A percentile compares a stretch with the other conserved stretches of the same genome.
Evolutionary conservation across 78 protist genomes (phyloP).

Genomic region (Dictyostelium purpureum): DNA sequence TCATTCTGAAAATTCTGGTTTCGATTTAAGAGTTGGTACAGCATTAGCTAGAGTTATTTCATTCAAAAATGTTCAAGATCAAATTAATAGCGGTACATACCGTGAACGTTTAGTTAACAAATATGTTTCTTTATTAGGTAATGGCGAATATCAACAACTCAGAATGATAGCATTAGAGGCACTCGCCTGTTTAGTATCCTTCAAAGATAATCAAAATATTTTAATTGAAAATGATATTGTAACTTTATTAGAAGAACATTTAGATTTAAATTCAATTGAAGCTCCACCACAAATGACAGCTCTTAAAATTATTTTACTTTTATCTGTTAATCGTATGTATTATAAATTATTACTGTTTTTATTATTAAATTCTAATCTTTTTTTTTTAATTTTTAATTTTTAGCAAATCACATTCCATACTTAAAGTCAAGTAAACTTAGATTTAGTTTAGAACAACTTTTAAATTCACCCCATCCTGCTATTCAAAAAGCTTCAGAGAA

Average conservation of each 20-base stretch:
- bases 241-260: neutral
- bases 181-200: conserved; percentile 33
- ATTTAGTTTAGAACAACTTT: neutral
- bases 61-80: conserved; percentile 31
- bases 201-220: conserved; percentile 34
- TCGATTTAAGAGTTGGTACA: conserved; percentile 41
- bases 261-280: neutral
- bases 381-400: neutral
- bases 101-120: conserved; percentile 39
- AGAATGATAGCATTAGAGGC: conserved; percentile 72
- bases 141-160: conserved; percentile 22
- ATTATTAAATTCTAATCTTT: neutral
- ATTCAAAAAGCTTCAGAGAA: conserved; percentile 71
- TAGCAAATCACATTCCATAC: conserved; percentile 12
- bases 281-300: conserved; percentile 77
- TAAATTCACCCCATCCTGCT: conserved; percentile 61
- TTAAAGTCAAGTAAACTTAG: neutral
- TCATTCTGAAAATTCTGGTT: conserved; percentile 48
- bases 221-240: neutral
- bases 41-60: conserved; percentile 24
- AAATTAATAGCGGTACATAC: conserved; percentile 32
- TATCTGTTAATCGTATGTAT: conserved; percentile 20
- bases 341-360: neutral
- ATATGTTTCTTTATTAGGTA: conserved; percentile 20
- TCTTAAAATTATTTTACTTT: conserved; percentile 26